These are phyloP conservation scores for Cantharellus cinnabarinus DNA, from an alignment of 768 basidiomycete species.

Conservation along the genomic window DNA sequence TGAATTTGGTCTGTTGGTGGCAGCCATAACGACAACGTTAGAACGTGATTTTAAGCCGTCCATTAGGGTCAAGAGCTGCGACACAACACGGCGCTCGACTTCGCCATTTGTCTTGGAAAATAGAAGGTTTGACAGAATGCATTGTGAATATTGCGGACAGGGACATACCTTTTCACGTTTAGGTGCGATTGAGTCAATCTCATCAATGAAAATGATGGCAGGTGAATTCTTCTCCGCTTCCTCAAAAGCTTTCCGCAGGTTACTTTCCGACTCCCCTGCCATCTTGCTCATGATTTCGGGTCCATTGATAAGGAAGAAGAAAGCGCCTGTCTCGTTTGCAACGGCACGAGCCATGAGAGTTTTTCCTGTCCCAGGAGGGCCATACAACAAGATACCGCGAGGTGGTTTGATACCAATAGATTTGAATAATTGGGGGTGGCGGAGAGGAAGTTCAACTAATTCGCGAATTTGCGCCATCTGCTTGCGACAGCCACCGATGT, in stretches of 20 bases:
- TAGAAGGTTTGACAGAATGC: neutral
- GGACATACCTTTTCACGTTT: conserved; percentile 87
- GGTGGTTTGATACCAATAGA: conserved; percentile 99
- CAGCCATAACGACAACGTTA: conserved; percentile 99
- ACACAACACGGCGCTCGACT: conserved; percentile 98
- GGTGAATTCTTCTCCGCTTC: conserved; percentile 99
- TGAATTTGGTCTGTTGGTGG: conserved; percentile 96
- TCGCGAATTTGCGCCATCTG: conserved; percentile 99
- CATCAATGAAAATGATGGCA: conserved; percentile 99
- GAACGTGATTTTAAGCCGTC: conserved; percentile 96
- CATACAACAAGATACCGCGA: conserved; percentile 95
- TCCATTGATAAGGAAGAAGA: conserved; percentile 99
- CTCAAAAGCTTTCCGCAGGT: conserved; percentile 94
- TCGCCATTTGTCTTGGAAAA: conserved; percentile 78
- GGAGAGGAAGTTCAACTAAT: conserved; percentile 90
- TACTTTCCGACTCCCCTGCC: conserved; percentile 97
- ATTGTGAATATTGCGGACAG: neutral
- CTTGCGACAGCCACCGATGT: conserved; percentile 97
- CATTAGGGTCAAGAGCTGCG: conserved; percentile 96
- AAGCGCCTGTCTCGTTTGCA: conserved; percentile 97
- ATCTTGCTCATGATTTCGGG: conserved; percentile 99
- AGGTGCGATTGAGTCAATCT: conserved; percentile 97
- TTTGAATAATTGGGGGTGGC: conserved; percentile 98
- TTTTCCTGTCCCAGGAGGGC: conserved; percentile 98
- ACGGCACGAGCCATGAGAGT: conserved; percentile 99